A percentile compares a stretch with the other conserved stretches of the same genome.
Conservation (phyloP, 2,329 filamentous ascomycete genomes). For the Botryosphaeria dothidea region DNA sequence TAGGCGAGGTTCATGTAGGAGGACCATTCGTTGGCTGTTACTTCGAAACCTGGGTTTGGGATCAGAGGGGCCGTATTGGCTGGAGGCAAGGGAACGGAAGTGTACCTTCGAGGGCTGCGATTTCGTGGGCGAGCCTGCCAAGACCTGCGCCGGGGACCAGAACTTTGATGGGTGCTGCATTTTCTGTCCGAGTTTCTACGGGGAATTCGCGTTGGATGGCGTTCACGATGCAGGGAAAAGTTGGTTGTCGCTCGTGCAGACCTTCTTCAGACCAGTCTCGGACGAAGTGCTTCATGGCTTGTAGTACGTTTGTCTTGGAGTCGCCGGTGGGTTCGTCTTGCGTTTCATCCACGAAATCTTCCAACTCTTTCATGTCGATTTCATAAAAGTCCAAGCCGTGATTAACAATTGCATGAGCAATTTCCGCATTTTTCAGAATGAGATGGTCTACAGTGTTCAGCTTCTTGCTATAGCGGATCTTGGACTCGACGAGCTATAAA, state of each 20-base stretch:
- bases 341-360: slow-evolving; percentile 43
- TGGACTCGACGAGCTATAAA: slow-evolving; percentile 25
- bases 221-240: slow-evolving; percentile 37
- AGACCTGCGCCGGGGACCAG: slow-evolving; percentile 57
- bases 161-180: slow-evolving; percentile 34
- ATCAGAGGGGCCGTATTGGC: not conserved
- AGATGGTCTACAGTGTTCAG: slow-evolving; percentile 47
- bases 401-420: slow-evolving; percentile 51
- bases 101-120: slow-evolving; percentile 45
- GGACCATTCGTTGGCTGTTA: slow-evolving; percentile 60
- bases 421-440: slow-evolving; percentile 46
- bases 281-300: slow-evolving; percentile 59
- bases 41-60: slow-evolving; percentile 46
- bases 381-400: slow-evolving; percentile 51
- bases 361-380: slow-evolving; percentile 47
- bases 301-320: slow-evolving; percentile 48
- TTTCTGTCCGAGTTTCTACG: not conserved
- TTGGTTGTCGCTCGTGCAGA: slow-evolving; percentile 45
- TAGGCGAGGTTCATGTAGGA: slow-evolving; percentile 59
- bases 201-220: slow-evolving; percentile 24
- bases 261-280: slow-evolving; percentile 58
- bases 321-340: slow-evolving; percentile 43
- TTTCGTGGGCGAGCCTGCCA: slow-evolving; percentile 55
- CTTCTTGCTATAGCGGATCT: slow-evolving; percentile 38
- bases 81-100: not conserved